A percentile compares a stretch with the other conserved stretches of the same genome.
Conservation (phyloP, 345 rosid genomes). For the Ricinus communis region DNA sequence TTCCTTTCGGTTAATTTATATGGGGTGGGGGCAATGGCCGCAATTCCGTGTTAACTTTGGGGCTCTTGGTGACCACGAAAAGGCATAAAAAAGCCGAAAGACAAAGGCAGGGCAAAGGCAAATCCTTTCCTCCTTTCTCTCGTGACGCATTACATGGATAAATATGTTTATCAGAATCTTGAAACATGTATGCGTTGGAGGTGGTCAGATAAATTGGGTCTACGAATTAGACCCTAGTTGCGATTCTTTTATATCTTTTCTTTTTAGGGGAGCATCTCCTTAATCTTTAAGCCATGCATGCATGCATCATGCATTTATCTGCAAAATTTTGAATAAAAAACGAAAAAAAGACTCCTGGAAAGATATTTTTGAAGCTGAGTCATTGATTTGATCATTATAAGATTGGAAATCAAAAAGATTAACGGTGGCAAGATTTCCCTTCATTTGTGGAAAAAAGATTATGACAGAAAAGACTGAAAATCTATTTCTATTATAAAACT, state of each 20-base stretch:
- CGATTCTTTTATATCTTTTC: neutral
- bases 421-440: no score
- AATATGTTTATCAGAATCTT: constrained; percentile 1
- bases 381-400: neutral
- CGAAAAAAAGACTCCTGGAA: neutral
- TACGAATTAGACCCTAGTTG: no score
- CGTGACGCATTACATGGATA: no score
- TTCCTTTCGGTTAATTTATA: no score
- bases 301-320: neutral
- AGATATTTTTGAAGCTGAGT: constrained; percentile 3
- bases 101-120: neutral
- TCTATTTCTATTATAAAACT: no score
- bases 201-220: no score
- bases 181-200: no score
- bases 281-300: constrained; percentile 18
- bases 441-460: no score
- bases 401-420: neutral
- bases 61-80: constrained; percentile 22
- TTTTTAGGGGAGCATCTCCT: constrained; percentile 17
- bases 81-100: constrained; percentile 1
- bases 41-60: constrained; percentile 27
- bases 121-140: neutral
- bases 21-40: neutral
- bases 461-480: no score
- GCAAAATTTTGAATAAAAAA: neutral